Evolutionary conservation across 1,284 basidiomycete species (phyloP), one percentile per base, ranked within the genome.

Genomic region (Heterobasidion occidentale): DNA sequence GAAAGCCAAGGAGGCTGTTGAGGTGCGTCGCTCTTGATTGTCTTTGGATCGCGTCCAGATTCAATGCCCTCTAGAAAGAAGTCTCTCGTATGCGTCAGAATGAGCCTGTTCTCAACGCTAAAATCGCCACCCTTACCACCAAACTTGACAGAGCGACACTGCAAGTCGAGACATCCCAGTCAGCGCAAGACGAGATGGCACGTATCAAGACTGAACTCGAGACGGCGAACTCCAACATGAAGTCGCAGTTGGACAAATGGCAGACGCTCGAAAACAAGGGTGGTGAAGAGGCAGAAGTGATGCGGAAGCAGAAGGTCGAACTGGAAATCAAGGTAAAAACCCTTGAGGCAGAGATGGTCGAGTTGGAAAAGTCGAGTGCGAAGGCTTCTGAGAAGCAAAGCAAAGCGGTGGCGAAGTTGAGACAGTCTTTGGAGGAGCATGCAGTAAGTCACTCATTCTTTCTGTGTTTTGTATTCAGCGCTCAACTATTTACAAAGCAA

Each of bases 181-280:
- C 78, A n/a, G 75, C 75, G 50, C 73, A 77, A 46, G 67, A 73
- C 0, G 81, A 85, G 38, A 70, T 87, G 27, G 77, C 84, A 60
- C 76, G 75, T 46, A 68, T 72, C 45, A 77, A 81, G 53, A 76
- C 77, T 45, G 84, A 86, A 50, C 73, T 82, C 34, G 78, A 80
- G 59, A 77, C 78, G 11, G 75, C 76, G 8, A 77, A 77, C 55
- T 68, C 70, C 3, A 78, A 86, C 45, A 69, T 88, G 46, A 76
- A 78, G 51, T 76, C 77, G 4, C 87, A 90, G 63, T 68, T 89
- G 11, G 77, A 80, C 51, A 81, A 85, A 62, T 88, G 84, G 85
- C 75, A 85, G 62, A 77, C 69, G 33, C 67, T 88, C 12, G 88
- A 89, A 63, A 81, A 71, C 34, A 81, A 80, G 55, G 85, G 81